phyloP scores from a whole-genome alignment of 2,329 filamentous ascomycete species.

The Neocucurbitaria cava region DNA sequence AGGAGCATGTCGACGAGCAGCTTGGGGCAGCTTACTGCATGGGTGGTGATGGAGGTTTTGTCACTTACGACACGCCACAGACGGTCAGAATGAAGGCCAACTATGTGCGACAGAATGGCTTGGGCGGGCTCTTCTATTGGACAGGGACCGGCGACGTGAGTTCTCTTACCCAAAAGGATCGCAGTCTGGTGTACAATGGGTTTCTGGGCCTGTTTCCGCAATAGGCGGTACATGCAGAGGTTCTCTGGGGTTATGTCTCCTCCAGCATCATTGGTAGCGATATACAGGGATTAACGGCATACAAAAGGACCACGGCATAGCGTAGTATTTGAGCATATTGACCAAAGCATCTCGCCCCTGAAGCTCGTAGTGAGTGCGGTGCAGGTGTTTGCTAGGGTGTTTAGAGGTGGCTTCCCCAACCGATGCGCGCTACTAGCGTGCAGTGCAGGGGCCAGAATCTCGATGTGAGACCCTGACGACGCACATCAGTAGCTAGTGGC shows the following conservation, averaged over 20 bases:
- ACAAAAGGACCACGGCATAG: constrained; percentile 8
- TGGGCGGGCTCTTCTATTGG: constrained; percentile 85
- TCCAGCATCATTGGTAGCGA: background rate
- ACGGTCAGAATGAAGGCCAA: constrained; percentile 78
- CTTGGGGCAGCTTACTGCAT: constrained; percentile 74
- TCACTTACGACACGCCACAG: constrained; percentile 79
- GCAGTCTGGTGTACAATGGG: constrained; percentile 68
- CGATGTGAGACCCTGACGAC: constrained; percentile 13
- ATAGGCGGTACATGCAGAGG: constrained; percentile 9
- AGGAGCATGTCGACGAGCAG: constrained; percentile 72
- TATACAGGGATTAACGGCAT: background rate
- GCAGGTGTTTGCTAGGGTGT: constrained; percentile 12
- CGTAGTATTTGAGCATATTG: constrained; percentile 8
- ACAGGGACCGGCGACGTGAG: constrained; percentile 74
- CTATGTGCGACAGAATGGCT: constrained; percentile 73
- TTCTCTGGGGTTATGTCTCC: background rate
- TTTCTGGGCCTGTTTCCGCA: constrained; percentile 59
- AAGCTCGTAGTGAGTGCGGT: background rate
- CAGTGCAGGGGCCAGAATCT: constrained; percentile 17
- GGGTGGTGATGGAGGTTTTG: constrained; percentile 76
- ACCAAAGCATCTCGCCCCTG: background rate
- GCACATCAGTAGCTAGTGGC: constrained; percentile 6
- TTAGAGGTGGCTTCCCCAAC: background rate
- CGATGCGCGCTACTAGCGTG: constrained; percentile 7
- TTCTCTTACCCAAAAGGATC: constrained; percentile 49